Evolutionary conservation across 306 rosid genomes (phyloP), one percentile per base, ranked within the genome.

Genomic region (Trifolium repens): DNA sequence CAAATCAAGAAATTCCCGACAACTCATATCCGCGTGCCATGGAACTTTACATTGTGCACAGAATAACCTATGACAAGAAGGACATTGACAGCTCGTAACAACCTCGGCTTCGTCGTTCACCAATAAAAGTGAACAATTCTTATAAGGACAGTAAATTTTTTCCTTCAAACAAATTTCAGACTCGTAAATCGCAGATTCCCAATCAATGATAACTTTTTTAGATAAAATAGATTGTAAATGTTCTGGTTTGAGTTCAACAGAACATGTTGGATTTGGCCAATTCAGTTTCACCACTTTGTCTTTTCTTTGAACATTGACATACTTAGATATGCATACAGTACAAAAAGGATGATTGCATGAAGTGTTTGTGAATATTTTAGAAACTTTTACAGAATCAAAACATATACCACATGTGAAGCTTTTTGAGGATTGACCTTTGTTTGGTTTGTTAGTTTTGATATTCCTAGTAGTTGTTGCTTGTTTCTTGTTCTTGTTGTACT

Each of bases 11-110:
- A 47, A 69, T 32, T 70, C 13, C 5, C 16, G 0, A 30, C 77
- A 78, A 47, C 0, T 78, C 76, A 5, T 34, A 1, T 17, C n/a
- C 0, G 5, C 72, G 9, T 78, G 82, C 77, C 82, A 78, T 1
- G 77, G 82, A 71, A 71, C 77, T 32, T 40, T 61, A 37, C 82
- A 78, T 30, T 78, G 66, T 2, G 66, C 77, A 17, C 82, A 78
- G 9, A 78, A 71, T 1, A 62, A 16, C 22, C 72, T 78, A 4
- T 62, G 82, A 40, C 82, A 78, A 2, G 35, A 71, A 12, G 77
- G 77, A 6, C 72, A 78, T 70, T 71, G 58, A n/a, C 59, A 43
- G 12, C 77, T 62, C 1, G 46, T 70, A 22, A 70, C 63, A 35
- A 9, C 17, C 5, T 37, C 9, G 8, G 4, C 27, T 0, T 32